Percentiles rank a stretch among this genome's conserved stretches.
These are phyloP conservation scores for Solanum rostratum DNA, from an alignment of 257 asterid genomes.

Conservation along the genomic window DNA sequence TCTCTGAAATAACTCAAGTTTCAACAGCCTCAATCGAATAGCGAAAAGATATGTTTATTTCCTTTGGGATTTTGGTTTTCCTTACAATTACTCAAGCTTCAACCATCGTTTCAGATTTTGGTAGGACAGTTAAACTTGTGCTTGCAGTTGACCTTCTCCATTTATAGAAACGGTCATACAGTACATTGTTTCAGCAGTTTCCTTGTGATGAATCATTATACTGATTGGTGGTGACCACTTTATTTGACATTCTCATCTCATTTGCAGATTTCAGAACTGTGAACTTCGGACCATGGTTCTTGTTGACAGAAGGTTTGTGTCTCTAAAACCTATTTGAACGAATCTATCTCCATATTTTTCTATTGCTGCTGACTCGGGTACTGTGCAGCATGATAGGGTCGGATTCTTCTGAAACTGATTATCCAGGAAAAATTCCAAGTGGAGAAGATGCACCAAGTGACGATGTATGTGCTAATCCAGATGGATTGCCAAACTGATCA, in stretches of 20 bases:
- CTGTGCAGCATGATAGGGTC: conserved; percentile 49
- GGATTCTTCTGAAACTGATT: conserved; percentile 42
- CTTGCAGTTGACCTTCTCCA: background rate
- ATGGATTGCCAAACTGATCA: background rate
- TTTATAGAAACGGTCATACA: background rate
- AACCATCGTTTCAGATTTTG: background rate
- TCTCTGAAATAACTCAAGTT: background rate
- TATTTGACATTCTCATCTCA: background rate
- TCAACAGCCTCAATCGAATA: background rate
- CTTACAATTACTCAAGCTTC: background rate
- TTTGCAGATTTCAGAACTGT: conserved; percentile 72
- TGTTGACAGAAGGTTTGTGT: conserved; percentile 64
- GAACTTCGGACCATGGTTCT: conserved; percentile 78
- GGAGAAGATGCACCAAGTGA: conserved; percentile 63
- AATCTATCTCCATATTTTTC: background rate
- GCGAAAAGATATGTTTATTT: background rate
- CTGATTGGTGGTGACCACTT: background rate
- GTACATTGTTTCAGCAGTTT: background rate
- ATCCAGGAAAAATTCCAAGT: conserved; percentile 56
- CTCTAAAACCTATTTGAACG: background rate
- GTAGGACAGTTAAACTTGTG: background rate
- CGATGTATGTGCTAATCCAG: conserved; percentile 7
- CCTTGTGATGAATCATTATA: background rate
- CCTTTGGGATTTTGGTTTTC: background rate
- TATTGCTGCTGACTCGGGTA: background rate